phyloP scores from a whole-genome alignment of 495 filamentous ascomycete genomes.

The Penicillium alfredii region DNA sequence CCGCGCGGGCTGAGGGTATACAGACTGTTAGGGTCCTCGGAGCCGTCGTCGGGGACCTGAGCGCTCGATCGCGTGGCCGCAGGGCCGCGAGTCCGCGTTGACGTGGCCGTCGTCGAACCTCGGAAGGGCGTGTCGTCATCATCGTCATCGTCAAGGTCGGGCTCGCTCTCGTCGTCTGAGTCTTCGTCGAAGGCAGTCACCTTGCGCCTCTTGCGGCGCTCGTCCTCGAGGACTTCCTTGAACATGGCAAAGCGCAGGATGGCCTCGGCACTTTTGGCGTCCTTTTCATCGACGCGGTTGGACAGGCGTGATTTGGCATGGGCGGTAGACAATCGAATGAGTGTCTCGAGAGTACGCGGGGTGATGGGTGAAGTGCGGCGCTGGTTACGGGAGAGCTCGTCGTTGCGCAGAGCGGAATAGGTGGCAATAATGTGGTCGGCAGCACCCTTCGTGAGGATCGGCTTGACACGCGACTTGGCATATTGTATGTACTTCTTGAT shows the following conservation, averaged over 20 bases:
- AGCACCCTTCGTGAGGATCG: constrained; percentile 85
- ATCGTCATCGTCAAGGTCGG: constrained; percentile 36
- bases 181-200: constrained; percentile 45
- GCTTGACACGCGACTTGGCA: constrained; percentile 87
- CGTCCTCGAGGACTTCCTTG: constrained; percentile 91
- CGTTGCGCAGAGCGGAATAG: constrained; percentile 93
- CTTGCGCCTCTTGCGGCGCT: constrained; percentile 67
- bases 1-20: constrained; percentile 53
- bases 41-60: constrained; percentile 29
- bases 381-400: constrained; percentile 91
- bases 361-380: constrained; percentile 93
- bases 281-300: constrained; percentile 84
- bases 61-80: constrained; percentile 36
- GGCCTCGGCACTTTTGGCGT: constrained; percentile 80
- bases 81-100: constrained; percentile 41
- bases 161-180: constrained; percentile 37
- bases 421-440: constrained; percentile 86
- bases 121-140: constrained; percentile 28
- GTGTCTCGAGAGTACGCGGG: constrained; percentile 91
- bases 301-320: constrained; percentile 93
- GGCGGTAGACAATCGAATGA: constrained; percentile 94
- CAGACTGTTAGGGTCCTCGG: constrained; percentile 42
- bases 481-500: constrained; percentile 99
- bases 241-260: constrained; percentile 95
- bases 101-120: constrained; percentile 32